Conservation (phyloP, 352 stramenopile species). For the Phytophthora pisi region DNA sequence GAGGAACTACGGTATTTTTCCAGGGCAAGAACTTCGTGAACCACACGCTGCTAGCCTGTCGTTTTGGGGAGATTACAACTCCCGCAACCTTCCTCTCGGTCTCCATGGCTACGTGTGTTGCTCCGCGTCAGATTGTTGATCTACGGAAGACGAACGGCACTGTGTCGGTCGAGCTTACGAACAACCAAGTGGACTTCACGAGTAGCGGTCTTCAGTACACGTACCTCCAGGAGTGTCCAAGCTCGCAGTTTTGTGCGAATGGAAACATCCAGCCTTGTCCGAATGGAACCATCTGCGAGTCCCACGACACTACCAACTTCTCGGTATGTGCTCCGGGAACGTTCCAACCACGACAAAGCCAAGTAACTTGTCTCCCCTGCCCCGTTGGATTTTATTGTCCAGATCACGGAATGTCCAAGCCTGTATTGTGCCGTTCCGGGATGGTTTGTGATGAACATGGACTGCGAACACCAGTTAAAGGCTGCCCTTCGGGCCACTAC, state of each 20-base stretch:
- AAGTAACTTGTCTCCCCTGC: constrained; percentile 88
- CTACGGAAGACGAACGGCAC: constrained; percentile 42
- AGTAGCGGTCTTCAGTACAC: constrained; percentile 68
- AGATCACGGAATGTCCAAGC: constrained; percentile 88
- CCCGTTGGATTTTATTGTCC: constrained; percentile 96
- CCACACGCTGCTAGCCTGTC: constrained; percentile 84
- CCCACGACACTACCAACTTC: constrained; percentile 85
- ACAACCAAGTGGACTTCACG: constrained; percentile 89
- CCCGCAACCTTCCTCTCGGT: constrained; percentile 82
- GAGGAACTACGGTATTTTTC: constrained; percentile 90
- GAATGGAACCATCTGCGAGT: constrained; percentile 87
- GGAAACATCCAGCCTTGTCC: constrained; percentile 72
- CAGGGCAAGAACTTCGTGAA: constrained; percentile 95
- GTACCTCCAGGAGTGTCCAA: constrained; percentile 73
- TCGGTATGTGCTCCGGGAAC: constrained; percentile 92
- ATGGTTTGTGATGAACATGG: constrained; percentile 93
- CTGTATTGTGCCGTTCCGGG: constrained; percentile 91
- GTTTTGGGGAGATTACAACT: constrained; percentile 77
- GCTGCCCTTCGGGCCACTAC: constrained; percentile 93
- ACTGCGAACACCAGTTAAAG: constrained; percentile 73
- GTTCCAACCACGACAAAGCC: constrained; percentile 92
- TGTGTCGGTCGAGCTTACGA: constrained; percentile 84
- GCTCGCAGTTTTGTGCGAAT: constrained; percentile 63
- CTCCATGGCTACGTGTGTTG: constrained; percentile 79
- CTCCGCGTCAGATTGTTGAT: constrained; percentile 68